Percentiles rank a stretch among this genome's conserved stretches.
Evolutionary conservation across 768 basidiomycete genomes (phyloP).

Genomic region (Collybia nuda): DNA sequence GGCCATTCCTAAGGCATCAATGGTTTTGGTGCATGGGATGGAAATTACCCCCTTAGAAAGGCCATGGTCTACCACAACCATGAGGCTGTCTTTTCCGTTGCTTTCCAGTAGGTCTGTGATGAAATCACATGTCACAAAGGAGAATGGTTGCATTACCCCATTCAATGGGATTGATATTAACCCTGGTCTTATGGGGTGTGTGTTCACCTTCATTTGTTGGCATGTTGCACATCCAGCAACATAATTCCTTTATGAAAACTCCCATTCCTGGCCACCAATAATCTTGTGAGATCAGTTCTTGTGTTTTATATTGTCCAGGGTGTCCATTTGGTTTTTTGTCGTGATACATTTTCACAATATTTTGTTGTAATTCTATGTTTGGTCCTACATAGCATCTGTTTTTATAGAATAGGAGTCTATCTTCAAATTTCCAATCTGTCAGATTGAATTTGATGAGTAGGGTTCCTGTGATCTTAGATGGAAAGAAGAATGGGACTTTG

Average conservation of each 20-base stretch:
- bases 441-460: not conserved
- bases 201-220: too few relatives aligned
- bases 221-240: too few relatives aligned
- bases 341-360: not conserved
- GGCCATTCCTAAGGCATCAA: not conserved
- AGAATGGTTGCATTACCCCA: too few relatives aligned
- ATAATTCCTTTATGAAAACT: too few relatives aligned
- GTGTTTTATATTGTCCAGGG: too few relatives aligned
- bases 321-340: not conserved
- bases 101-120: too few relatives aligned
- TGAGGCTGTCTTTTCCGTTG: too few relatives aligned
- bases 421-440: not conserved
- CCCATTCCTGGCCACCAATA: too few relatives aligned
- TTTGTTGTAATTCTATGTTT: not conserved
- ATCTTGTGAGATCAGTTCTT: too few relatives aligned
- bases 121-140: not conserved
- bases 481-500: too few relatives aligned
- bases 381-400: not conserved
- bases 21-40: not conserved
- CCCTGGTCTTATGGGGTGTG: too few relatives aligned
- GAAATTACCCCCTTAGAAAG: conserved; percentile 1
- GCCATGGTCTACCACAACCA: conserved; percentile 2
- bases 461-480: not conserved
- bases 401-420: not conserved
- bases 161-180: too few relatives aligned